These are phyloP conservation scores for Fusarium albosuccineum DNA, from an alignment of 2,329 filamentous ascomycete species.

Conservation along the genomic window DNA sequence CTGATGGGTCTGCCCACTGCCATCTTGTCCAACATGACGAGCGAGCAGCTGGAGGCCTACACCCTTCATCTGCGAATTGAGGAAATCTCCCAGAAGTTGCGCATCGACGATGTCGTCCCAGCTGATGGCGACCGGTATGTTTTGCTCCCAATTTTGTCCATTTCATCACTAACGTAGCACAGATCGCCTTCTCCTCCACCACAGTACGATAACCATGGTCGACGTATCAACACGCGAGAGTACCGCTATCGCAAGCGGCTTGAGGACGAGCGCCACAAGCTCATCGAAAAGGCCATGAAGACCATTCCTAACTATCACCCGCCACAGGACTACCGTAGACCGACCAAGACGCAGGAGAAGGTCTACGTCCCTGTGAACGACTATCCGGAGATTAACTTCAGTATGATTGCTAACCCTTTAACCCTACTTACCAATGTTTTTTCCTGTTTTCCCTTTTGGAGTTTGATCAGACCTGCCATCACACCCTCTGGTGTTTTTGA, in stretches of 20 bases:
- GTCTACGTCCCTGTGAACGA: constrained; percentile 99
- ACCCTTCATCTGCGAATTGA: constrained; percentile 96
- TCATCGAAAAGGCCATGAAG: constrained; percentile 99
- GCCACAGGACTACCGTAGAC: constrained; percentile 96
- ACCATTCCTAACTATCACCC: constrained; percentile 99
- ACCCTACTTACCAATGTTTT: constrained; percentile 72
- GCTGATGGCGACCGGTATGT: constrained; percentile 94
- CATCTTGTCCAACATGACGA: constrained; percentile 98
- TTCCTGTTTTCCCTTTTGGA: constrained; percentile 56
- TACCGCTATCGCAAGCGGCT: constrained; percentile 98
- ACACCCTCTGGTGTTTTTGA: constrained; percentile 50
- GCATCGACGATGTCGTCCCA: constrained; percentile 98
- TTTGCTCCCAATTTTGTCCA: background rate
- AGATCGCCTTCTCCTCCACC: constrained; percentile 96
- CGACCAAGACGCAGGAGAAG: constrained; percentile 99
- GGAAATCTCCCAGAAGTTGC: constrained; percentile 98
- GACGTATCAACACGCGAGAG: constrained; percentile 98
- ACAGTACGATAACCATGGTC: constrained; percentile 99
- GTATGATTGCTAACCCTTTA: constrained; percentile 99
- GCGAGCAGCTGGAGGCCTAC: constrained; percentile 97
- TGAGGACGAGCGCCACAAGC: constrained; percentile 98
- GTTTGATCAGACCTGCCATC: constrained; percentile 59
- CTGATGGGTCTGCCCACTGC: constrained; percentile 97
- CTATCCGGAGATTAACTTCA: constrained; percentile 99
- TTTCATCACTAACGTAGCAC: constrained; percentile 33